Evolutionary conservation across 2,329 filamentous ascomycete species (phyloP), one percentile per base, ranked within the genome.

Genomic region (Xylariales sp.): DNA sequence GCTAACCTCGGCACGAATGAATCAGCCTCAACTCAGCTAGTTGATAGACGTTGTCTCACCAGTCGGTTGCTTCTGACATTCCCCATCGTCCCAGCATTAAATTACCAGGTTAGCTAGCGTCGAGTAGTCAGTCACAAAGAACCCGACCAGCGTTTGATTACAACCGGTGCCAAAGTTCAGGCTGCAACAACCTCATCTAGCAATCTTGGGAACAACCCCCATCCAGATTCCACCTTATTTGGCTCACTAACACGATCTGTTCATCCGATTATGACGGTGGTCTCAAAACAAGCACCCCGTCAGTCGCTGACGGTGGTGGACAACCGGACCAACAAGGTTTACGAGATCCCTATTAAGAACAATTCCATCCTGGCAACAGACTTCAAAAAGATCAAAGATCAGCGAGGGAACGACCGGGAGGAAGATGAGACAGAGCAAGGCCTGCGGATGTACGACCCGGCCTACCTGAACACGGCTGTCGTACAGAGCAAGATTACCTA

Each of bases 401-500:
- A 16, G 67, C 71, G 57, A 55, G 70, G 74, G 10, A 71, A 78
- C 58, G 80, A 80, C 70, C 79, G 81, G 18, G 73, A 79, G 9
- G 82, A 84, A 62, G 80, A 84, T 74, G 83, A 84, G 77, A 83
- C 81, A 2, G 78, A 78, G 9, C 83, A 85, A 71, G 84, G 84
- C 10, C 80, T 86, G n/a, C 76, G 83, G 28, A 78, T 86, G 43
- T 85, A 80, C 62, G 84, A 85, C 75, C 83, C 83, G n/a, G 84
- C 81, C 2, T 86, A 84, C 77, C 83, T 85, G 80, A 86, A 85
- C 78, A 85, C 84, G 1, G 83, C 83, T 18, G 84, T 84, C 1
- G 80, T 85, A 23, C 76, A 83, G 77, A 83, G 81, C 72, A 80
- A 76, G 56, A 86, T 86, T 73, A 85, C 83, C 34, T 85, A 85